These are phyloP conservation scores for Croton laevigatus DNA, from an alignment of 441 rosid species.

Conservation along the genomic window DNA sequence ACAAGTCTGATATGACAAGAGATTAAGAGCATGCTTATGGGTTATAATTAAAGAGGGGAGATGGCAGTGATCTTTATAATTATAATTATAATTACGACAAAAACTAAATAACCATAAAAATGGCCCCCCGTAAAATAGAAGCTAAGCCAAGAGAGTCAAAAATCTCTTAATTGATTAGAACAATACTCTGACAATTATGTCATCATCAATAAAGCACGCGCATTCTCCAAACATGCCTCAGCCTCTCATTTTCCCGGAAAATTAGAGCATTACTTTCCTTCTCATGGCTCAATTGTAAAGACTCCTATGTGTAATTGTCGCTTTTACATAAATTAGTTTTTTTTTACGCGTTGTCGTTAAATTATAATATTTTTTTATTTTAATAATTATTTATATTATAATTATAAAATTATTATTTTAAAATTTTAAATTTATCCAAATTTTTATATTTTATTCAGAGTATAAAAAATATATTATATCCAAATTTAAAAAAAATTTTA, in stretches of 20 bases:
- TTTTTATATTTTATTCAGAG: too few species aligned
- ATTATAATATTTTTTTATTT: too few species aligned
- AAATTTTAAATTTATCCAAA: too few species aligned
- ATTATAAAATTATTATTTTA: too few species aligned
- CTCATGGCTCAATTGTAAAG: too few species aligned
- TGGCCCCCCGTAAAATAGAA: slow-evolving; percentile 3
- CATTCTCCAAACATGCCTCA: slow-evolving; percentile 8
- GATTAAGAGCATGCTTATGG: slow-evolving; percentile 13
- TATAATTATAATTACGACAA: background rate
- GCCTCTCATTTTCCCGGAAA: background rate
- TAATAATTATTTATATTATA: too few species aligned
- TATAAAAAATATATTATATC: too few species aligned
- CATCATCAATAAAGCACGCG: slow-evolving; percentile 48
- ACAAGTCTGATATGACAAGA: slow-evolving; percentile 19
- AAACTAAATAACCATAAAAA: background rate
- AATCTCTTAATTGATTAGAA: slow-evolving; percentile 23
- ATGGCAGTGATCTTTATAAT: background rate
- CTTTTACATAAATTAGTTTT: too few species aligned
- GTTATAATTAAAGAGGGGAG: background rate
- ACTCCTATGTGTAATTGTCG: too few species aligned
- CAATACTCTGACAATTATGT: slow-evolving; percentile 35
- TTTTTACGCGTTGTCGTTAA: too few species aligned
- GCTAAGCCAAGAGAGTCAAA: slow-evolving; percentile 13
- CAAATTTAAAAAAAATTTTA: too few species aligned
- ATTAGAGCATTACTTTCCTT: background rate